Percentiles rank a stretch among this genome's conserved stretches.
phyloP scores from a whole-genome alignment of 2,329 filamentous ascomycete genomes.

The Stachybotrys chartarum region DNA sequence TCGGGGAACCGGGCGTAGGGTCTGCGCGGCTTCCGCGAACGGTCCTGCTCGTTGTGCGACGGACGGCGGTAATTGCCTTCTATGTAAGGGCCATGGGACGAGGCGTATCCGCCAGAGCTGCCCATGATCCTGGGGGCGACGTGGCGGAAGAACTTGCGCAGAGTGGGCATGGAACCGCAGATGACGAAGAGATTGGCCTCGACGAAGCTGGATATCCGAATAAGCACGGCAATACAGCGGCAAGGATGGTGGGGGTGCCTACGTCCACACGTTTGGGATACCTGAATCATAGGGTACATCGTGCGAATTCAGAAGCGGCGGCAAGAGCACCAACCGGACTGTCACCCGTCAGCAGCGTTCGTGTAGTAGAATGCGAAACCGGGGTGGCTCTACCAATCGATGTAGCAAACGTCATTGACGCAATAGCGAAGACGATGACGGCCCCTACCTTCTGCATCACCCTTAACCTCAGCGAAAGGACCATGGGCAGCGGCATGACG shows the following conservation, averaged over 20 bases:
- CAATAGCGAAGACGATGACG: constrained; percentile 34
- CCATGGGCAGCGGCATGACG: constrained; percentile 35
- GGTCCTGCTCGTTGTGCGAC: no score
- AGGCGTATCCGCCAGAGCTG: no score
- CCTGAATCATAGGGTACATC: constrained; percentile 22
- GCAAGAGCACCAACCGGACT: constrained; percentile 17
- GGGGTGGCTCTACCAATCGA: constrained; percentile 9
- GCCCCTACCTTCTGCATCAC: constrained; percentile 36
- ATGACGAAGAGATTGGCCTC: constrained; percentile 32
- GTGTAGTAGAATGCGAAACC: background rate
- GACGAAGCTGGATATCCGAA: constrained; percentile 17
- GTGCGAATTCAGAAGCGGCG: constrained; percentile 12
- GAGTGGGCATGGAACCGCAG: constrained; percentile 30
- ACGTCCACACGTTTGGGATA: constrained; percentile 19
- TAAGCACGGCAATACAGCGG: background rate
- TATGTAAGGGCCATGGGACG: no score
- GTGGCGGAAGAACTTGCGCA: constrained; percentile 26
- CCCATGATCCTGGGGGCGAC: constrained; percentile 19
- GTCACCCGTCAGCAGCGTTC: constrained; percentile 1
- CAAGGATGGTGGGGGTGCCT: constrained; percentile 7
- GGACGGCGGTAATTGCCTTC: no score
- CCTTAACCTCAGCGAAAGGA: constrained; percentile 35
- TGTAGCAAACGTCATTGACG: constrained; percentile 16
- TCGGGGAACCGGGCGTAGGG: no score
- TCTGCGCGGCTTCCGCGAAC: no score